These are phyloP conservation scores for Trebouxia sp. DNA, from an alignment of 139 green algal genomes.

Conservation along the genomic window DNA sequence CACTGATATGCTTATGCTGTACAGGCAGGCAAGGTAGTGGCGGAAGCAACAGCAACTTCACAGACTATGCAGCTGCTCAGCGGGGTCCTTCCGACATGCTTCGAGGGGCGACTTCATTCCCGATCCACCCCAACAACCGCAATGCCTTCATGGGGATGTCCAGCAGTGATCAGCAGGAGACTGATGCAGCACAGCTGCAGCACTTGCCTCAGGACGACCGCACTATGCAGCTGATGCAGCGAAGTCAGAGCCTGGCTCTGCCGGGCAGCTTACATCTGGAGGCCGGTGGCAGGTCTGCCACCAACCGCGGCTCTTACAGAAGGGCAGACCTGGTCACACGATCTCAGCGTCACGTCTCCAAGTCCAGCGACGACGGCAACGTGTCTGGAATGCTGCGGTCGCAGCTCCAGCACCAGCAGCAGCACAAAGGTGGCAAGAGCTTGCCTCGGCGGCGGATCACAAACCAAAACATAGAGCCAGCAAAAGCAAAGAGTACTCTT, in stretches of 20 bases:
- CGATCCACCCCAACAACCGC: neutral
- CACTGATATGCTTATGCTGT: too few relatives aligned
- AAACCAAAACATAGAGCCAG: conserved; percentile 1
- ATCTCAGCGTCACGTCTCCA: neutral
- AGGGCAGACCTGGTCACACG: neutral
- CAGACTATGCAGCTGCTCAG: neutral
- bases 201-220: neutral
- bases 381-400: neutral
- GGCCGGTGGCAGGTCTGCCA: neutral
- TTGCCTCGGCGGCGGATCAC: neutral
- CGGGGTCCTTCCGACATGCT: neutral
- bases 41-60: conserved; percentile 24
- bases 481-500: neutral
- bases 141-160: neutral
- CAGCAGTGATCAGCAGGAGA: neutral
- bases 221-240: neutral
- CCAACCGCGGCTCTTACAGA: neutral
- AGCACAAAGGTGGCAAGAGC: neutral
- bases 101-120: neutral
- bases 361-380: neutral
- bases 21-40: neutral
- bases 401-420: neutral
- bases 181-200: neutral
- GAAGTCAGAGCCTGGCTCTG: neutral
- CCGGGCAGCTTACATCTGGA: neutral